These are phyloP conservation scores for Termitomyces sp. DNA, from an alignment of 768 basidiomycete species.

Conservation along the genomic window DNA sequence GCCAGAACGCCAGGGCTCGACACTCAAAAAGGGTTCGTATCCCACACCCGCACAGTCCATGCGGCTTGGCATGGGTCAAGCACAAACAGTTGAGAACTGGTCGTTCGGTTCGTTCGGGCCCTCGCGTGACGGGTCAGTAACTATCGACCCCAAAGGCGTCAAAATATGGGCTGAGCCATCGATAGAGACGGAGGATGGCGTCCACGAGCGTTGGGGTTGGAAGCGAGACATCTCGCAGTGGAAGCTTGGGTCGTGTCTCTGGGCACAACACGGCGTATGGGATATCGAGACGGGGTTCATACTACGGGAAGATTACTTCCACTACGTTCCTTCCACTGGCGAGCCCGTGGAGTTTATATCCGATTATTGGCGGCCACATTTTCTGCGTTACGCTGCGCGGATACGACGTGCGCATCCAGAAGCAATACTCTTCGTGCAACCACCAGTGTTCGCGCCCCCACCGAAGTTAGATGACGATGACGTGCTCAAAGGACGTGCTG, in stretches of 20 bases:
- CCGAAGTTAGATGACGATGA: slow-evolving; percentile 56
- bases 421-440: slow-evolving; percentile 87
- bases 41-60: slow-evolving; percentile 86
- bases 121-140: slow-evolving; percentile 64
- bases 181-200: slow-evolving; percentile 37
- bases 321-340: slow-evolving; percentile 35
- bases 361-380: slow-evolving; percentile 81
- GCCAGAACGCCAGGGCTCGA: slow-evolving; percentile 64
- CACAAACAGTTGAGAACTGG: slow-evolving; percentile 80
- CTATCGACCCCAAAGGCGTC: slow-evolving; percentile 79
- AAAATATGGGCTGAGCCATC: slow-evolving; percentile 72
- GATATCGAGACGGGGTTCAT: slow-evolving; percentile 66
- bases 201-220: slow-evolving; percentile 81
- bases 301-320: slow-evolving; percentile 76
- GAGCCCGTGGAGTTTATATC: slow-evolving; percentile 61
- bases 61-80: slow-evolving; percentile 83
- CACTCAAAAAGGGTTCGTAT: slow-evolving; percentile 80
- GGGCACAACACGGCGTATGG: slow-evolving; percentile 92
- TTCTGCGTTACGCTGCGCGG: slow-evolving; percentile 47
- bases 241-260: slow-evolving; percentile 75
- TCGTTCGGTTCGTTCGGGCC: slow-evolving; percentile 81
- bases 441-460: slow-evolving; percentile 84
- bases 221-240: slow-evolving; percentile 59
- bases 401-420: slow-evolving; percentile 72
- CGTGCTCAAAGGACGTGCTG: slow-evolving; percentile 57